Evolutionary conservation across 306 rosid genomes (phyloP), one percentile per base, ranked within the genome.

Genomic region (Vicia villosa): DNA sequence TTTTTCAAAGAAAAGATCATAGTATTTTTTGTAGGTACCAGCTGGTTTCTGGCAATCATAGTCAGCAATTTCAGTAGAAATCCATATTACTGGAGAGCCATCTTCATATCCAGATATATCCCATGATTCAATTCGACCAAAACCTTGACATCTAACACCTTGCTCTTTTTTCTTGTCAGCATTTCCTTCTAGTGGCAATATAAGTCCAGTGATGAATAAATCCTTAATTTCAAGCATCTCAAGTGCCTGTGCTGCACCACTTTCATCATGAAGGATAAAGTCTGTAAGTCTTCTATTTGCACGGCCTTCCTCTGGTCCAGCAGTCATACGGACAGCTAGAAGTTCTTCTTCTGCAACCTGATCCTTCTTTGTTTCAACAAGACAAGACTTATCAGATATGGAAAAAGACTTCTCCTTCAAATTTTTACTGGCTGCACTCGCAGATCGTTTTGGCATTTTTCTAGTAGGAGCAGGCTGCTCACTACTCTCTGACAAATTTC

Each of bases 41-140:
- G 92, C 91, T n/a, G 99, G 87, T 73, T 89, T 91, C 55, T 70
- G 69, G 74, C 99, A 94, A 38, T 74, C 81, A 72, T 91, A 94
- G 79, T 89, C 97, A 65, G 91, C 96, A 52, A 86, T 10, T 3
- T 89, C 96, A 52, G 99, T 94, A 21, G 97, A 87, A 43, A 94
- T 72, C 99, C 99, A 94, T 51, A 94, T 57, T 36, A 89, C 91
- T 1, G 97, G 97, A 70, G 74, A 61, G 66, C 96, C 92, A 55
- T 94, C 96, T 68, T 91, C 99, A 38, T 91, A 94, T 43, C 99
- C 99, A 36, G 97, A 94, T 73, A 94, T 89, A 19, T 84, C 79
- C 99, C 99, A 94, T 1, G 90, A 40, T 78, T 94, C 99, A 64
- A 94, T 82, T 32, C 99, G 83, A 12, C 99, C 99, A 66, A 91